Evolutionary conservation across 371 early-diverging fungal genomes (phyloP), one percentile per base, ranked within the genome.

Genomic region (Umbelopsis sp.): DNA sequence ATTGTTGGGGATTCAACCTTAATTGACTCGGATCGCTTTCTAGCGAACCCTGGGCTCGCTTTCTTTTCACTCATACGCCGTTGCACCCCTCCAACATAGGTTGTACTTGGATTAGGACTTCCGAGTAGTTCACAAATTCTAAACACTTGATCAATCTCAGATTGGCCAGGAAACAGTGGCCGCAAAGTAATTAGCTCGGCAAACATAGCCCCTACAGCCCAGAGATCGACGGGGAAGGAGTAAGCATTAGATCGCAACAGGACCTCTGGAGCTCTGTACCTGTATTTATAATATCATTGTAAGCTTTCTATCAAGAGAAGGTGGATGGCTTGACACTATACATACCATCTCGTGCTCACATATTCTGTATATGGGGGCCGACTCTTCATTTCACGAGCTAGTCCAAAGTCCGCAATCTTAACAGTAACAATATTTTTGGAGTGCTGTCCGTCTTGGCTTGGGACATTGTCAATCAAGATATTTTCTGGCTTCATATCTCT

Each of bases 261-360:
- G 4, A 99, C 91, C 81, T 99, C 99, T 32, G 99, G 99, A 8
- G 99, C 96, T 37, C 99, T 91, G 79, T 99, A 99, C 96, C 96
- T 93, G 76, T 14, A 37, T 44, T 8, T 3, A 14, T 32, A 35
- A 29, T 24, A 29, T 14, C 14, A 41, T 11, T 32, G 14, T 18
- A 48, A 63, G 25, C 20, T 46, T 50, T 24, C 41, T 9, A 18
- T 24, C 50, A 44, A 51, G 37, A 69, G 64, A 9, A 65, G 18
- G 14, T 11, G 48, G 32, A 44, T 63, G 6, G 12, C 1, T 20
- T 7, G 35, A 35, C 29, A 16, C 5, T 57, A 1, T 25, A 38
- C 74, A 67, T 79, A 93, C 98, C 98, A 98, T 70, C 98, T 84
- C 9, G 98, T 98, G 81, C 93, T 92, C 63, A 97, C 96, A 82